A percentile compares a stretch with the other conserved stretches of the same genome.
phyloP scores from a whole-genome alignment of 2,329 filamentous ascomycete genomes.

The Lasiodiplodia citricola region DNA sequence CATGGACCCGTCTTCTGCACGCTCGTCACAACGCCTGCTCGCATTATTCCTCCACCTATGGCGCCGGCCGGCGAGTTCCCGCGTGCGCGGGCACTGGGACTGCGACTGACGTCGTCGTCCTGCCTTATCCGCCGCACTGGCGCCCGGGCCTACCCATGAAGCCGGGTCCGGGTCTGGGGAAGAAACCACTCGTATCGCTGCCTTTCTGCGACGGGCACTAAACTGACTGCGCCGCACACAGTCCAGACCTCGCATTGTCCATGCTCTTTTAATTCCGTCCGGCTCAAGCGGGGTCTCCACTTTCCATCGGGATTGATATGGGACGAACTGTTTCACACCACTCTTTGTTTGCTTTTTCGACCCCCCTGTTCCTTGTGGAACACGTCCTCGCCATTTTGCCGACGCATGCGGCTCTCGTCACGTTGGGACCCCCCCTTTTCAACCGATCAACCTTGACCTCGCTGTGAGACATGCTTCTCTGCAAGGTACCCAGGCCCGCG shows the following conservation, averaged over 20 bases:
- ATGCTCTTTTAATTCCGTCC: not conserved
- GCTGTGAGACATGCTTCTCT: not conserved
- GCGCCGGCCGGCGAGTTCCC: not conserved
- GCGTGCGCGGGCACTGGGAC: not conserved
- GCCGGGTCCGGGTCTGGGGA: conserved; percentile 11
- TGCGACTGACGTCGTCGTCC: conserved; percentile 7
- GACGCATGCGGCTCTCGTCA: conserved; percentile 11
- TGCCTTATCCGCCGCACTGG: conserved; percentile 24
- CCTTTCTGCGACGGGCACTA: conserved; percentile 3
- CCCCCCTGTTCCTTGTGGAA: not conserved
- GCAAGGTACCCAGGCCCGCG: conserved; percentile 15
- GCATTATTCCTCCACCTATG: not conserved
- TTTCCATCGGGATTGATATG: not conserved
- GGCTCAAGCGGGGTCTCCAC: not conserved
- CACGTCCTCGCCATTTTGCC: not conserved
- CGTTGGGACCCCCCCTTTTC: not conserved
- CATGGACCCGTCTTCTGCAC: conserved; percentile 2
- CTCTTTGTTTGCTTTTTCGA: conserved; percentile 6
- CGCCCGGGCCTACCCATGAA: not conserved
- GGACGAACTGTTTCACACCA: conserved; percentile 5
- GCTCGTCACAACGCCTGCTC: not conserved
- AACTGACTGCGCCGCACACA: not conserved
- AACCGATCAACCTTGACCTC: not conserved
- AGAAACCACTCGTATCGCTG: conserved; percentile 11
- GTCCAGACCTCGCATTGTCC: conserved; percentile 6